Conservation (phyloP, 2,329 filamentous ascomycete species). For the Xylariaceae sp. region DNA sequence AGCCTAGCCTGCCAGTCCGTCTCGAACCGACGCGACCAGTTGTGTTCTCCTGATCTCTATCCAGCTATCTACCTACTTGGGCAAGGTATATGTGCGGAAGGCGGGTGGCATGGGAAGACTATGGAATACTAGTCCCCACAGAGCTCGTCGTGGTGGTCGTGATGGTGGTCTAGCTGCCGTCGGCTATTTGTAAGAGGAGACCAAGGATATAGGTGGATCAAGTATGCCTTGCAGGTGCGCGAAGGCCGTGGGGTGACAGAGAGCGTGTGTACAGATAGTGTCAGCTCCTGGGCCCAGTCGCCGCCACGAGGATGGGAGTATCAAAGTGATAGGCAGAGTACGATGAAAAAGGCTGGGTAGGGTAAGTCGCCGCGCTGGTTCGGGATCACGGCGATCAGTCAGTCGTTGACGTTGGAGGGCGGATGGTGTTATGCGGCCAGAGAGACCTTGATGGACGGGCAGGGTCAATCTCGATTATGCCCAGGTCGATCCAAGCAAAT, state of each 20-base stretch:
- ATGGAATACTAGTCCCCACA: background rate
- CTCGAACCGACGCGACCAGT: background rate
- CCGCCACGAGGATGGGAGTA: background rate
- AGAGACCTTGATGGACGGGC: too few relatives aligned
- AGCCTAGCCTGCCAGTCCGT: background rate
- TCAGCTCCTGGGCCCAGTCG: background rate
- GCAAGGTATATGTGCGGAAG: background rate
- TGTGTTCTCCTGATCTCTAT: background rate
- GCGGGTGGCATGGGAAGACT: background rate
- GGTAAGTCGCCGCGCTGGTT: too few relatives aligned
- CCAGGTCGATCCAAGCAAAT: too few relatives aligned
- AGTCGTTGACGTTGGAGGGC: too few relatives aligned
- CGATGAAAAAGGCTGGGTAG: too few relatives aligned
- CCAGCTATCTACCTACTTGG: background rate
- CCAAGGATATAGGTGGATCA: background rate
- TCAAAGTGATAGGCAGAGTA: background rate
- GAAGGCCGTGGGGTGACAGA: too few relatives aligned
- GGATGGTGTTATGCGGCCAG: too few relatives aligned
- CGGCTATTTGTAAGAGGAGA: background rate
- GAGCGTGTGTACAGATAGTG: too few relatives aligned
- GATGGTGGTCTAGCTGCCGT: background rate
- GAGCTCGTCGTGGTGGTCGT: background rate
- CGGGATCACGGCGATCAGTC: too few relatives aligned
- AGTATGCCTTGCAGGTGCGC: too few relatives aligned
- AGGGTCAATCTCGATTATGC: too few relatives aligned